A percentile compares a stretch with the other conserved stretches of the same genome.
Evolutionary conservation across 148 eudicot species (phyloP).

Genomic region (Vaccinium darrowii): DNA sequence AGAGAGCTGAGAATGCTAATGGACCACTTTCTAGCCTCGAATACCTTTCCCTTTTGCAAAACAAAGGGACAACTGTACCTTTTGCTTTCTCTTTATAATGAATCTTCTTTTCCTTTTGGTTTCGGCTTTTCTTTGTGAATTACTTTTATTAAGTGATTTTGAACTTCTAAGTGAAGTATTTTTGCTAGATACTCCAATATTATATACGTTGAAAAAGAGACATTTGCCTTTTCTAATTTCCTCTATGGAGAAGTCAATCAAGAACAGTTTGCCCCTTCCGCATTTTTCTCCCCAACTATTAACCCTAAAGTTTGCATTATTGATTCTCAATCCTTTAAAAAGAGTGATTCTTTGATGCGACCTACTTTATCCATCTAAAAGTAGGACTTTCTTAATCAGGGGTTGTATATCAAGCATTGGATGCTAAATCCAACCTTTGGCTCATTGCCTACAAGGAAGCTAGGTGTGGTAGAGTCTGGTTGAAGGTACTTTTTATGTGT

Average conservation of each 20-base stretch:
- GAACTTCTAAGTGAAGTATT: constrained; percentile 18
- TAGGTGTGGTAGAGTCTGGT: neutral
- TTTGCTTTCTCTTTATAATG: constrained; percentile 34
- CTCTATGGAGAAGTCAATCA: neutral
- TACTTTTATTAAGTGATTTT: constrained; percentile 20
- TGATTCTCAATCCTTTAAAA: neutral
- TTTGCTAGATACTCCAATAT: neutral
- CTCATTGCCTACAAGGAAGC: neutral
- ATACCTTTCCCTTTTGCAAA: constrained; percentile 20
- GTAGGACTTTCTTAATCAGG: neutral
- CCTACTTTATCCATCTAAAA: neutral
- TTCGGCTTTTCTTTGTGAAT: constrained; percentile 21
- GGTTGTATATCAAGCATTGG: neutral
- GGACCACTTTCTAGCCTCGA: constrained; percentile 20
- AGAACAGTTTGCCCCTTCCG: neutral
- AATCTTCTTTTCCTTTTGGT: constrained; percentile 11
- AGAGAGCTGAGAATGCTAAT: constrained; percentile 12
- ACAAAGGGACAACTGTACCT: constrained; percentile 17
- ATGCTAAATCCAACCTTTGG: neutral
- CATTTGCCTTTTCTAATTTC: constrained; percentile 8
- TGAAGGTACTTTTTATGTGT: neutral
- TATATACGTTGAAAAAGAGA: constrained; percentile 12
- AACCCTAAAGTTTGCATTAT: neutral
- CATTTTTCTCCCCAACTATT: neutral
- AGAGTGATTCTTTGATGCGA: neutral